These are phyloP conservation scores for Nakazawaea pomicola DNA, from an alignment of 805 yeast species.

Conservation along the genomic window DNA sequence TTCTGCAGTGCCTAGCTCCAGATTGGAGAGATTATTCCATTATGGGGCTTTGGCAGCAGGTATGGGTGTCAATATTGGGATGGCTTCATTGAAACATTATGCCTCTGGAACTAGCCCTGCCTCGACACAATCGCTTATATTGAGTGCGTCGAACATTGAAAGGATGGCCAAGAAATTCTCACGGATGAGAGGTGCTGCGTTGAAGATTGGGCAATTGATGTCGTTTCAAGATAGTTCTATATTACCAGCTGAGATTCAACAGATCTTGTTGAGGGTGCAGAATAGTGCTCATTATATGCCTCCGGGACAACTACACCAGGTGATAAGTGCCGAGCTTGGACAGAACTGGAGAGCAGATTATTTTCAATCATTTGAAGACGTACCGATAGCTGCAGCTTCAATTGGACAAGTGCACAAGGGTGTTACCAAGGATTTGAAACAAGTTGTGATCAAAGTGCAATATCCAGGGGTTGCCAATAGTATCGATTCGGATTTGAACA, in stretches of 20 bases:
- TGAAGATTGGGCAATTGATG: conserved; percentile 94
- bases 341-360: conserved; percentile 63
- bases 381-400: conserved; percentile 95
- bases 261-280: conserved; percentile 78
- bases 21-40: conserved; percentile 86
- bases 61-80: conserved; percentile 77
- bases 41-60: conserved; percentile 92
- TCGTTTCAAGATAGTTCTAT: conserved; percentile 89
- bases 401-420: conserved; percentile 96
- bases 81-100: conserved; percentile 67
- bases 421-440: conserved; percentile 54
- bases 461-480: conserved; percentile 95
- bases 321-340: conserved; percentile 72
- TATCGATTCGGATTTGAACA: conserved; percentile 91
- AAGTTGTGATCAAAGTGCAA: conserved; percentile 92
- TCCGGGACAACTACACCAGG: conserved; percentile 74
- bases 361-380: conserved; percentile 73
- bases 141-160: conserved; percentile 82
- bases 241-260: conserved; percentile 79
- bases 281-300: conserved; percentile 98
- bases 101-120: conserved; percentile 49
- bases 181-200: conserved; percentile 98
- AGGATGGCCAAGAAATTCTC: conserved; percentile 82
- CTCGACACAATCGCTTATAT: conserved; percentile 50
- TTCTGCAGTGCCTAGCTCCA: conserved; percentile 79